Percentiles rank a stretch among this genome's conserved stretches.
Conservation (phyloP, 2,329 filamentous ascomycete species). For the Cryoendolithus antarcticus region DNA sequence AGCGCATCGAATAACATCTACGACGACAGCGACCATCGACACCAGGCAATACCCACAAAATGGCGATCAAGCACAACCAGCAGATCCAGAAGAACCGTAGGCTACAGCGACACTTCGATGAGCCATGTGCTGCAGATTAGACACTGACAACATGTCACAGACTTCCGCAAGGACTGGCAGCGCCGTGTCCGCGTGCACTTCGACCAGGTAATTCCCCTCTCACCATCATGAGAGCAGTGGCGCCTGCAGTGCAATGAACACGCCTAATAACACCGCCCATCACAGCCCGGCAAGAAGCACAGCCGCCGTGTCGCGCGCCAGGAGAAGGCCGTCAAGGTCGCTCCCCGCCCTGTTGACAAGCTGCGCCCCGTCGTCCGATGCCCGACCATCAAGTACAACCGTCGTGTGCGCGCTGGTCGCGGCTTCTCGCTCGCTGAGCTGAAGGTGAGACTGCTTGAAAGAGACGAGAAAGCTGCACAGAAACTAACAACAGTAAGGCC, state of each 20-base stretch:
- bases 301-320: conserved; percentile 82
- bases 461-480: neutral
- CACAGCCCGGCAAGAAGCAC: conserved; percentile 89
- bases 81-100: conserved; percentile 82
- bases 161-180: conserved; percentile 99
- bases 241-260: conserved; percentile 30
- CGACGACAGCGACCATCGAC: conserved; percentile 2
- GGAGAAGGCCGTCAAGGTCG: conserved; percentile 87
- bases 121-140: neutral
- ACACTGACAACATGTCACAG: conserved; percentile 36
- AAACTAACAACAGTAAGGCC: conserved; percentile 45
- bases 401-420: conserved; percentile 87
- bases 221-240: conserved; percentile 37
- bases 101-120: conserved; percentile 1
- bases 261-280: conserved; percentile 18
- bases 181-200: conserved; percentile 98
- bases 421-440: conserved; percentile 96
- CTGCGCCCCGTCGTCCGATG: conserved; percentile 93
- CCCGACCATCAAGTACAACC: conserved; percentile 97
- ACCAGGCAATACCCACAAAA: conserved; percentile 8
- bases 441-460: conserved; percentile 56
- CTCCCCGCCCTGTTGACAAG: conserved; percentile 94
- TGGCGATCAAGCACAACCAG: conserved; percentile 99
- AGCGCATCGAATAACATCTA: no score
- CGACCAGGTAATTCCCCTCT: conserved; percentile 78